These are phyloP conservation scores for Globisporangium cylindrosporum DNA, from an alignment of 352 stramenopile species.

Conservation along the genomic window DNA sequence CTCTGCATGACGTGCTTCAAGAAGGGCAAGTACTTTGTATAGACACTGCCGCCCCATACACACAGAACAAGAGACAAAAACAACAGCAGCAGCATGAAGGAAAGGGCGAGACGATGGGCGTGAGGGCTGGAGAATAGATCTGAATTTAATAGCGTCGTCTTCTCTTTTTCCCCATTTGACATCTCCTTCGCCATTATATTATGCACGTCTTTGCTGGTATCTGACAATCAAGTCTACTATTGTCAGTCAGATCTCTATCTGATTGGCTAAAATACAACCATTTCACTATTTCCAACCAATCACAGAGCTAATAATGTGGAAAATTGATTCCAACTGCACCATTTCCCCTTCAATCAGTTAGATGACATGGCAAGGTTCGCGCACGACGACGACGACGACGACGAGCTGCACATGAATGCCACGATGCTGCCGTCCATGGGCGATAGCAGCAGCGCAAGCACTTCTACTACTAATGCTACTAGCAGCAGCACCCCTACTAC, in stretches of 20 bases:
- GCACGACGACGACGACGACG: conserved; percentile 15
- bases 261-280: neutral
- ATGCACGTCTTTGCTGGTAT: neutral
- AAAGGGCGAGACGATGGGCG: neutral
- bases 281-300: neutral
- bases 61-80: conserved; percentile 4
- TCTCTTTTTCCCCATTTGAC: neutral
- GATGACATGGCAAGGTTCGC: neutral
- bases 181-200: neutral
- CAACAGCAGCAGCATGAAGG: neutral
- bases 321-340: neutral
- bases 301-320: neutral
- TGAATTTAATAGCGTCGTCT: neutral
- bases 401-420: conserved; percentile 21
- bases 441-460: neutral
- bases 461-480: neutral
- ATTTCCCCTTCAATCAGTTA: conserved; percentile 8
- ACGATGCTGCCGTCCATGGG: conserved; percentile 11
- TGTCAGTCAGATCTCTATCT: neutral
- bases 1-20: conserved; percentile 91
- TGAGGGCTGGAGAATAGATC: conserved; percentile 6
- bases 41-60: conserved; percentile 17
- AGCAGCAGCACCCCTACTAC: neutral
- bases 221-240: neutral
- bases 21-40: conserved; percentile 90